Conservation (phyloP, 2,329 filamentous ascomycete genomes). For the Chaetomium sp. region DNA sequence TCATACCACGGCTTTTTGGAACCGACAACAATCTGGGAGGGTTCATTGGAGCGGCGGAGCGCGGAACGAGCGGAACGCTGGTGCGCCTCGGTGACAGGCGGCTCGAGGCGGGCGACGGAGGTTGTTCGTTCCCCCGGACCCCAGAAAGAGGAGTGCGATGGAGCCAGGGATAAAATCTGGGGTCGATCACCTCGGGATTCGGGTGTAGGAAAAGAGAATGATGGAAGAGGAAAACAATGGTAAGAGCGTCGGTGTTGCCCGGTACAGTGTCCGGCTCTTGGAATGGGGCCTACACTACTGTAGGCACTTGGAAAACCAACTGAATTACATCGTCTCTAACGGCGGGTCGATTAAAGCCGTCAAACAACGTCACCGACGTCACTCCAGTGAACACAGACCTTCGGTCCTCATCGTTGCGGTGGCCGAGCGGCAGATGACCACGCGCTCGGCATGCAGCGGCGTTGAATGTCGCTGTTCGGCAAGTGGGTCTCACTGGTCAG, state of each 20-base stretch:
- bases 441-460: constrained; percentile 14
- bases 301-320: too few relatives aligned
- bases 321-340: too few relatives aligned
- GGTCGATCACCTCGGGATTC: background rate
- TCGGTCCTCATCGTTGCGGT: too few relatives aligned
- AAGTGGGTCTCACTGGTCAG: background rate
- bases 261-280: too few relatives aligned
- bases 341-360: too few relatives aligned
- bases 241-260: too few relatives aligned
- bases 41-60: background rate
- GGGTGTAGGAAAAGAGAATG: background rate
- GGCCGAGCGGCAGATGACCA: too few relatives aligned
- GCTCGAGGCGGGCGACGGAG: background rate
- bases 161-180: background rate
- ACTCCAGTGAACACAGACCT: too few relatives aligned
- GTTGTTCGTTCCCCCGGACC: background rate
- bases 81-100: constrained; percentile 6
- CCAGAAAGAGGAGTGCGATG: background rate
- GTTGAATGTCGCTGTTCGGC: background rate
- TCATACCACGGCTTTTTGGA: background rate
- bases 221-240: background rate
- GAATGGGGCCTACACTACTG: too few relatives aligned
- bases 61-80: constrained; percentile 14
- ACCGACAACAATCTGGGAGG: background rate
- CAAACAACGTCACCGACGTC: too few relatives aligned